Base-by-base conservation (phyloP, 805 yeast genomes). In the Candida insectalens region DNA sequence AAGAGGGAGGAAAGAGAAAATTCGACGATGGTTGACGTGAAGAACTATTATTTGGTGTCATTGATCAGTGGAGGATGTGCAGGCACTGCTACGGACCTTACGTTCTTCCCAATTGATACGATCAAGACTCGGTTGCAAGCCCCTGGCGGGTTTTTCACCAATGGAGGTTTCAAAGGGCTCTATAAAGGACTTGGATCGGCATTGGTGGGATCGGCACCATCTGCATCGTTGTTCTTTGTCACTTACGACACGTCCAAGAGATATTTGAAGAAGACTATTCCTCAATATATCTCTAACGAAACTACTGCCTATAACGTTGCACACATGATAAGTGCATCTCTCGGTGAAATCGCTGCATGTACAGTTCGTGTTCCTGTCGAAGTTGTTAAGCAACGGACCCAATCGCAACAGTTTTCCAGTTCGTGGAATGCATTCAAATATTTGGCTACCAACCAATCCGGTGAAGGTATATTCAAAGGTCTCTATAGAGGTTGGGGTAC, bases 71-170 rank as follows among this genome's bases (percentile, higher is more conserved):
- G 98, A 25, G 98, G 83, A 6, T 78, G 92, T 38, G 96, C 98
- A 5, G 99, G 99, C 12, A 92, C 96, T 2, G 78, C 94, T 5
- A 88, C 96, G 1, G 99, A 92, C 59, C 64, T 92, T 25, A 85
- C 81, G 3, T 92, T 92, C 58, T 92, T 89, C 63, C 98, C 99
- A 10, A 84, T 92, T 26, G 99, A 92, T 49, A 92, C 99, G 1
- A 47, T 92, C 36, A 92, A 92, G 59, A 92, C 99, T 0, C 66
- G 99, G 37, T 63, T 92, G 12, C 99, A 92, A 55, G 97, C 98
- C 15, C 76, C 76, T 51, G 96, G 95, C 23, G 98, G 98, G 1
- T 89, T 92, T 49, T 83, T 85, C 55, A 62, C 58, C 13, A 89
- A 88, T 58, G 99, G 99, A 19, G 98, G 96, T 2, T 89, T 89